Evolutionary conservation across 768 basidiomycete species (phyloP), one percentile per base, ranked within the genome.

Genomic region (Agrocybe chaxingu): DNA sequence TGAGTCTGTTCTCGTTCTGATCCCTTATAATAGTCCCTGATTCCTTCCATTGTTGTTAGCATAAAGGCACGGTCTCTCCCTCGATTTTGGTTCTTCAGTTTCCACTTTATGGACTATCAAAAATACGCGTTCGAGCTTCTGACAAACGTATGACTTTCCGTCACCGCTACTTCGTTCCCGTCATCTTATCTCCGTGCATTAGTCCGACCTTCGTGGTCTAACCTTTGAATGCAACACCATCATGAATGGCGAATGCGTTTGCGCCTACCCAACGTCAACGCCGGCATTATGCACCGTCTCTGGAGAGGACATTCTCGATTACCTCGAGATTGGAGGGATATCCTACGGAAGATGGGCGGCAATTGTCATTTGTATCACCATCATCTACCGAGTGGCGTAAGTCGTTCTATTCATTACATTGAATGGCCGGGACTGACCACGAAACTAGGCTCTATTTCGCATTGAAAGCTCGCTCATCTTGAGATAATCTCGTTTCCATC

Each of bases 51-150:
- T 51, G n/a, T 50, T 62, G 10, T 56, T 52, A 79, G 79, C 65
- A 79, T 82, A 65, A 72, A 74, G 57, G 73, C 80, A 0, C 64
- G 73, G 6, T 74, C 74, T 7, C 70, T 84, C 2, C 82, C 82
- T 0, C 66, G 76, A 0, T 84, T 82, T 61, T 82, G 81, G 81
- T 80, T 69, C 58, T 80, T 71, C 56, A 78, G 73, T 33, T 76
- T 78, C 59, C 80, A 81, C 58, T 80, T 66, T 47, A 78, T 81
- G 67, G 79, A 80, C 51, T 80, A 72, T 43, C 77, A 80, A 61
- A 72, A 71, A 57, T 73, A 73, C 47, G 69, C 69, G 3, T 76
- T 71, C 47, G 68, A 72, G 55, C 59, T 70, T 0, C 52, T 71
- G n/a, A 57, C 64, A 0, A 71, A 71, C 45, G 72, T 70, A 47